Conservation (phyloP, 345 rosid species). For the Hibiscus syriacus region DNA sequence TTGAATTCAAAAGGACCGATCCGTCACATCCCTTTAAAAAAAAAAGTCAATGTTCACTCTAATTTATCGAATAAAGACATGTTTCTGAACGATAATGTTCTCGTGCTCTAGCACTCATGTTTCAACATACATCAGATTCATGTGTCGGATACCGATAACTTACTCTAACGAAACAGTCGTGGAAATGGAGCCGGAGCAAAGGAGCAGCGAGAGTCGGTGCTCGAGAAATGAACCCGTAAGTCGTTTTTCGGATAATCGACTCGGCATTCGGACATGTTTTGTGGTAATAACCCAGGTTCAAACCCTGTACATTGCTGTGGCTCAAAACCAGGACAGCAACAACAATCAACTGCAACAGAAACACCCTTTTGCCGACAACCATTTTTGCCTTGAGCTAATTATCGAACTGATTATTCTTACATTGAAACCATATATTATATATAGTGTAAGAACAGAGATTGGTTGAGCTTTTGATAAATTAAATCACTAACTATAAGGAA, state of each 20-base stretch:
- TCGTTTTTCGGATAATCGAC: slow-evolving; percentile 16
- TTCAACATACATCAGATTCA: too few species aligned
- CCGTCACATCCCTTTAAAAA: slow-evolving; percentile 72
- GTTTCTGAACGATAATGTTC: too few species aligned
- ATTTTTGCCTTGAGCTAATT: slow-evolving; percentile 11
- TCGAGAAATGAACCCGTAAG: slow-evolving; percentile 23
- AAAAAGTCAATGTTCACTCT: neutral
- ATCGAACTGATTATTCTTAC: neutral
- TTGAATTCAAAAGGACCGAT: slow-evolving; percentile 53
- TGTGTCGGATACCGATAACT: neutral
- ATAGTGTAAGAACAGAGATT: neutral
- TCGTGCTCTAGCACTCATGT: neutral
- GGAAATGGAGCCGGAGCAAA: slow-evolving; percentile 64
- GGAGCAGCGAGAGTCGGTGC: slow-evolving; percentile 49
- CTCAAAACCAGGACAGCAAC: slow-evolving; percentile 11
- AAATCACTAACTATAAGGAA: neutral
- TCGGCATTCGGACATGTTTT: slow-evolving; percentile 33
- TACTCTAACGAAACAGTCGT: slow-evolving; percentile 80
- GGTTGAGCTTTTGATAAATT: neutral
- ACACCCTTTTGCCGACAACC: slow-evolving; percentile 32
- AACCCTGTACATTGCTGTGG: slow-evolving; percentile 11
- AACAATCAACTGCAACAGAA: slow-evolving; percentile 25
- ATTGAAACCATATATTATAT: too few species aligned
- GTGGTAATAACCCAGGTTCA: slow-evolving; percentile 29
- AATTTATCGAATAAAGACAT: too few species aligned